Evolutionary conservation across 2,329 filamentous ascomycete species (phyloP).

Genomic region (Cladobotryum mycophilum): DNA sequence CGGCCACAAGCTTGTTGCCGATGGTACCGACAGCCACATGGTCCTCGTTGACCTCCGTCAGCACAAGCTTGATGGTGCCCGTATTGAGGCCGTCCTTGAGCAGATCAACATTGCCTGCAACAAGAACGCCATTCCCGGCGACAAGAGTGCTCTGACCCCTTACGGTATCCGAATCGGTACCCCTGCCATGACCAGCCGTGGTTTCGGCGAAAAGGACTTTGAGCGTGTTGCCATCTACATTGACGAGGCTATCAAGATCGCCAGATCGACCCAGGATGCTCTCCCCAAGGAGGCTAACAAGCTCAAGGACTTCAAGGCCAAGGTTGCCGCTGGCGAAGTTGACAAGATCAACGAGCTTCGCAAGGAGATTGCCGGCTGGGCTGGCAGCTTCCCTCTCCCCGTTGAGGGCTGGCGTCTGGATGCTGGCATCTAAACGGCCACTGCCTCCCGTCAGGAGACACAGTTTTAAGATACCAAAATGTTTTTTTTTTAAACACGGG

Average conservation of each 20-base stretch:
- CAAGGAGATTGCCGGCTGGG: conserved; percentile 87
- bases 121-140: conserved; percentile 97
- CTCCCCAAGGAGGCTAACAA: conserved; percentile 98
- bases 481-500: conserved; percentile 1
- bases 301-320: conserved; percentile 98
- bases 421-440: conserved; percentile 45
- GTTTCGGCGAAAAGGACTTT: conserved; percentile 89
- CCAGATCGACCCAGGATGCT: conserved; percentile 75
- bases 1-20: conserved; percentile 89
- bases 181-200: conserved; percentile 94
- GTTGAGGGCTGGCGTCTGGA: conserved; percentile 65
- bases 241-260: conserved; percentile 79
- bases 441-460: not conserved
- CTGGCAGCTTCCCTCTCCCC: conserved; percentile 84
- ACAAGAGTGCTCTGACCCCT: conserved; percentile 93
- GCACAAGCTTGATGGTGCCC: conserved; percentile 80
- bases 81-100: conserved; percentile 92
- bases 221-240: conserved; percentile 86
- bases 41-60: conserved; percentile 91
- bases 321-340: conserved; percentile 72
- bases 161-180: conserved; percentile 94
- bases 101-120: conserved; percentile 99
- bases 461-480: conserved; percentile 8
- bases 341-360: conserved; percentile 76
- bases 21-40: conserved; percentile 96